These are phyloP conservation scores for Bryum argenteum DNA, from an alignment of 225 moss, liverwort and hornwort species.

Conservation along the genomic window DNA sequence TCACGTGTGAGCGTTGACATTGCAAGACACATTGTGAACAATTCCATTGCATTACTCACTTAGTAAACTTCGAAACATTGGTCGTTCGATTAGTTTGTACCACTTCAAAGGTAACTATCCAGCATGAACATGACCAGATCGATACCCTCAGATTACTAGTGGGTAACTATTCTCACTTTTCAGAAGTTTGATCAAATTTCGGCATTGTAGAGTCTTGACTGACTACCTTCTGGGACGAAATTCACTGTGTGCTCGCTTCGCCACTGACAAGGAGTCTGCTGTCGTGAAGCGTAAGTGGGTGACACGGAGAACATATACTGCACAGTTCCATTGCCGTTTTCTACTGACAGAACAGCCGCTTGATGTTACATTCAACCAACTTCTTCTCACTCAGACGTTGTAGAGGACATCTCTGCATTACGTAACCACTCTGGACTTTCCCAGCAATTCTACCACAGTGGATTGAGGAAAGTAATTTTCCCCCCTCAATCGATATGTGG, in stretches of 20 bases:
- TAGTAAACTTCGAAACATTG: not conserved
- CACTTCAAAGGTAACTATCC: too few species aligned
- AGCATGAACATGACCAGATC: too few species aligned
- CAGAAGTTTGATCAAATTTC: not conserved
- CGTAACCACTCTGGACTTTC: conserved; percentile 26
- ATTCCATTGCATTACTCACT: not conserved
- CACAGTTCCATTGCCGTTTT: conserved; percentile 30
- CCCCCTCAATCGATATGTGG: not conserved
- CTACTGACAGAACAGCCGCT: conserved; percentile 27
- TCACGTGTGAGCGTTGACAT: not conserved
- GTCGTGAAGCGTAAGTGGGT: conserved; percentile 37
- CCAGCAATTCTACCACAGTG: not conserved
- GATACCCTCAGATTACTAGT: too few species aligned
- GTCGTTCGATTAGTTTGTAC: too few species aligned
- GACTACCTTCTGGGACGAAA: not conserved
- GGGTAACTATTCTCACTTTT: too few species aligned
- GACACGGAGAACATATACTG: conserved; percentile 21
- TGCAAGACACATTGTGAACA: not conserved
- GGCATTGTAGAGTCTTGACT: not conserved
- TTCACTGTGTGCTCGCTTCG: conserved; percentile 14
- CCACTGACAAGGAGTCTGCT: conserved; percentile 29
- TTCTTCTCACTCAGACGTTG: conserved; percentile 26
- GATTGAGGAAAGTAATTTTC: not conserved
- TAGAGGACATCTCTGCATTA: conserved; percentile 15
- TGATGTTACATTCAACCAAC: conserved; percentile 50